Conservation (phyloP, 371 early-diverging fungal species). For the Mucor mucedo region DNA sequence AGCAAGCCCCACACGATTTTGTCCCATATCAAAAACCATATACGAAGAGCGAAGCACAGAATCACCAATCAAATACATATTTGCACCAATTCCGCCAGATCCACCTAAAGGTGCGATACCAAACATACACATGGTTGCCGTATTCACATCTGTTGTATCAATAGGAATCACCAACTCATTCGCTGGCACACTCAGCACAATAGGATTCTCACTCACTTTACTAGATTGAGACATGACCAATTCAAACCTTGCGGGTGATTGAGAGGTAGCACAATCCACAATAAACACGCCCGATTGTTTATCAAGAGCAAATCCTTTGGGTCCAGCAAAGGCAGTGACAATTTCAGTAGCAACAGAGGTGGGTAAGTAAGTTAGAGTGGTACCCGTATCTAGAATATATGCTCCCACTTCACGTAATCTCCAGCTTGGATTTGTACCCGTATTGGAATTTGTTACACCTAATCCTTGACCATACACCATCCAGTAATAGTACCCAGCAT, state of each 20-base stretch:
- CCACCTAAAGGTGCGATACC: constrained; percentile 49
- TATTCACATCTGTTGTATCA: constrained; percentile 27
- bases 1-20: constrained; percentile 52
- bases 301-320: constrained; percentile 35
- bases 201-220: constrained; percentile 16
- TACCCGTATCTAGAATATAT: constrained; percentile 54
- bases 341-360: constrained; percentile 35
- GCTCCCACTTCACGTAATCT: constrained; percentile 31
- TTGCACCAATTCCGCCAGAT: constrained; percentile 31
- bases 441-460: constrained; percentile 25
- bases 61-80: constrained; percentile 53
- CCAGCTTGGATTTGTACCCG: constrained; percentile 22
- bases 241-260: constrained; percentile 33
- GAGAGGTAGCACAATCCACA: constrained; percentile 37
- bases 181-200: constrained; percentile 38
- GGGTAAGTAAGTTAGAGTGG: constrained; percentile 52
- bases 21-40: constrained; percentile 53
- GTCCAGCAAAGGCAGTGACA: constrained; percentile 36
- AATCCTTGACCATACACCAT: constrained; percentile 55
- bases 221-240: constrained; percentile 39
- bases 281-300: constrained; percentile 40
- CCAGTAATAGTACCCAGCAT: constrained; percentile 47
- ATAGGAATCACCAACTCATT: constrained; percentile 49
- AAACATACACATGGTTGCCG: constrained; percentile 44
- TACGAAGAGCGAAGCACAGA: constrained; percentile 52